Conservation (phyloP, 1,284 basidiomycete species). For the Papiliotrema fonsecae region DNA sequence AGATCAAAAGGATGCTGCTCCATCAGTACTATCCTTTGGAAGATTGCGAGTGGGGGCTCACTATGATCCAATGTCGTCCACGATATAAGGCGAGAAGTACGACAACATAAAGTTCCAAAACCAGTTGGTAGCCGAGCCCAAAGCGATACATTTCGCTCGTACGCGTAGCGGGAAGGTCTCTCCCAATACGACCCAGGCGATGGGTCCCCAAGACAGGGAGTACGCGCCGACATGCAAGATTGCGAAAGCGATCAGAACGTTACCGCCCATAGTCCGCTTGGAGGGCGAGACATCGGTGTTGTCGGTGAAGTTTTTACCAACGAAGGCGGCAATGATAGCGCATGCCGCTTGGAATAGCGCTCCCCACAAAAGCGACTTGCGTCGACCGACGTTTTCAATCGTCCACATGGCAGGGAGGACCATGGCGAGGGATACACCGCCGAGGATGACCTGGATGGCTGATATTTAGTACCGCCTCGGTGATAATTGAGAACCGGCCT, state of each 20-base stretch:
- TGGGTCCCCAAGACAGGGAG: constrained; percentile 61
- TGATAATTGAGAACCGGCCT: not conserved
- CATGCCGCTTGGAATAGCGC: constrained; percentile 56
- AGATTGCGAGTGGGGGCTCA: not conserved
- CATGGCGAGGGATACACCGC: constrained; percentile 28
- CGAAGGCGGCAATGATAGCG: constrained; percentile 55
- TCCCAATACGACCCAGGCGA: constrained; percentile 61
- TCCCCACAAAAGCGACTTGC: constrained; percentile 57
- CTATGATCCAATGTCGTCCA: constrained; percentile 60
- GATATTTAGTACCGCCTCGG: not conserved
- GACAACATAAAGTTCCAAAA: constrained; percentile 61
- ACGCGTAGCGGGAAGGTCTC: constrained; percentile 69
- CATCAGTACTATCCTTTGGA: not conserved
- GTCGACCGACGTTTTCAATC: constrained; percentile 39
- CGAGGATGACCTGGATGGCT: constrained; percentile 24
- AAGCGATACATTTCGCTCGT: constrained; percentile 66
- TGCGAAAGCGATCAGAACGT: constrained; percentile 63
- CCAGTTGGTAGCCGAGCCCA: constrained; percentile 57
- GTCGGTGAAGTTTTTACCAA: constrained; percentile 61
- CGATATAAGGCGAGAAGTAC: constrained; percentile 50
- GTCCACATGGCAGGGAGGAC: constrained; percentile 41
- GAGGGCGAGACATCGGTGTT: constrained; percentile 49
- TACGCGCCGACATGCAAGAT: constrained; percentile 69
- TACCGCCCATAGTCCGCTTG: constrained; percentile 55
- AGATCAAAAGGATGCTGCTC: constrained; percentile 53